These are phyloP conservation scores for Potentilla sterilis DNA, from an alignment of 306 rosid genomes.

Conservation along the genomic window DNA sequence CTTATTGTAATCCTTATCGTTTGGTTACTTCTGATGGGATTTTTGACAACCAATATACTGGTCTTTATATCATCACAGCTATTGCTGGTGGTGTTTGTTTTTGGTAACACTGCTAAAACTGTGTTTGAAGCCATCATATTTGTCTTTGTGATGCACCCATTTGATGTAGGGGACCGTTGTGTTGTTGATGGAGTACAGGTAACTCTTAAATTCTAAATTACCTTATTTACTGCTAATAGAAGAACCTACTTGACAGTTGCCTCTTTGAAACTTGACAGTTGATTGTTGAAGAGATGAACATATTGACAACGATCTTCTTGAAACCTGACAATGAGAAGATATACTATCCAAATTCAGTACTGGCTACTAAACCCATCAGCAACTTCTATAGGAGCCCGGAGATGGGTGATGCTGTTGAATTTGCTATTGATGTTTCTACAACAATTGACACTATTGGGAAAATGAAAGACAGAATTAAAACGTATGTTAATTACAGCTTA, in stretches of 20 bases:
- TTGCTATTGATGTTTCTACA: slow-evolving; percentile 63
- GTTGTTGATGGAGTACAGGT: slow-evolving; percentile 92
- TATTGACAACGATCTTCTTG: slow-evolving; percentile 72
- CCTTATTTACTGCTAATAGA: neutral
- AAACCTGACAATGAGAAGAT: slow-evolving; percentile 79
- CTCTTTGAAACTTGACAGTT: slow-evolving; percentile 42
- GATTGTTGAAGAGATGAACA: slow-evolving; percentile 92
- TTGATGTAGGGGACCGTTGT: slow-evolving; percentile 86
- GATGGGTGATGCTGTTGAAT: slow-evolving; percentile 71
- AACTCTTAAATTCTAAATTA: slow-evolving; percentile 15
- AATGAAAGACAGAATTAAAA: slow-evolving; percentile 60
- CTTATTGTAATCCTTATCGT: slow-evolving; percentile 44
- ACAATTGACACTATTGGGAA: slow-evolving; percentile 61
- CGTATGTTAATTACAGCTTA: slow-evolving; percentile 35
- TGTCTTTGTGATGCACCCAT: slow-evolving; percentile 86
- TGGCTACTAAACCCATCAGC: slow-evolving; percentile 76
- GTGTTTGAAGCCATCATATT: slow-evolving; percentile 85
- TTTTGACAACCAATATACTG: slow-evolving; percentile 67
- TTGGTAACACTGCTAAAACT: slow-evolving; percentile 72
- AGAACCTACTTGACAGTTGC: slow-evolving; percentile 10
- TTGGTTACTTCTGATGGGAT: slow-evolving; percentile 71
- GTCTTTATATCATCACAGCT: slow-evolving; percentile 80
- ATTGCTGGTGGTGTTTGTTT: slow-evolving; percentile 61
- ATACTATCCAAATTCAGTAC: slow-evolving; percentile 77
- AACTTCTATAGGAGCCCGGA: slow-evolving; percentile 89